A percentile compares a stretch with the other conserved stretches of the same genome.
Evolutionary conservation across 495 filamentous ascomycete species (phyloP).

Genomic region (Clavariopsis aquatica): DNA sequence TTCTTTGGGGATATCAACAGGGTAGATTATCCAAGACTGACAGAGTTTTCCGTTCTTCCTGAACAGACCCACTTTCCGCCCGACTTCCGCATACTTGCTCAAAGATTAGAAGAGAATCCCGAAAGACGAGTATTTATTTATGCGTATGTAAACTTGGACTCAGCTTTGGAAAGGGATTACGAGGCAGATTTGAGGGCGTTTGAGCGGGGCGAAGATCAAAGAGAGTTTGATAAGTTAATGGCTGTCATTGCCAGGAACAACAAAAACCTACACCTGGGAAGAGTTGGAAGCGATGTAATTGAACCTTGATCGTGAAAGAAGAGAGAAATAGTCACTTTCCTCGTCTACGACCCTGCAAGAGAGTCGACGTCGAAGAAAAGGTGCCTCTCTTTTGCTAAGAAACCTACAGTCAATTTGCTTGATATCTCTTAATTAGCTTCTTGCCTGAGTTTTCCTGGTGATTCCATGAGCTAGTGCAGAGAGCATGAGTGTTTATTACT

Average conservation of each 20-base stretch:
- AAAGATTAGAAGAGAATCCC: not conserved
- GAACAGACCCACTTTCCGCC: not conserved
- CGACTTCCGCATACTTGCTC: not conserved
- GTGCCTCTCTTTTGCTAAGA: too few relatives aligned
- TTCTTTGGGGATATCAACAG: not conserved
- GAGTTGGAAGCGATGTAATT: not conserved
- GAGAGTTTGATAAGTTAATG: not conserved
- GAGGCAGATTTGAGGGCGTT: not conserved
- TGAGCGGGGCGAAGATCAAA: not conserved
- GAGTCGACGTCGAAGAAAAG: too few relatives aligned
- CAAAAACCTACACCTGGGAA: not conserved
- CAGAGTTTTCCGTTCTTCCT: conserved; percentile 1
- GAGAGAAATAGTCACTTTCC: too few relatives aligned
- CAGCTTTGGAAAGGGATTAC: not conserved
- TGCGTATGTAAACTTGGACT: not conserved
- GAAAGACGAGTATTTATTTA: not conserved
- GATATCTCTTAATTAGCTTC: too few relatives aligned
- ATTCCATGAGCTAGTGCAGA: too few relatives aligned
- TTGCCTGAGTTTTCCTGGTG: too few relatives aligned
- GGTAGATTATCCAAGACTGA: not conserved
- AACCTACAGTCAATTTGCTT: too few relatives aligned
- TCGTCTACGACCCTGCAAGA: too few relatives aligned
- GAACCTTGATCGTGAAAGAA: not conserved
- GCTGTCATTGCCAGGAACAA: not conserved
- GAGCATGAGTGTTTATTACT: too few relatives aligned